These are phyloP conservation scores for Phytophthora litchii DNA, from an alignment of 352 stramenopile genomes.

Conservation along the genomic window DNA sequence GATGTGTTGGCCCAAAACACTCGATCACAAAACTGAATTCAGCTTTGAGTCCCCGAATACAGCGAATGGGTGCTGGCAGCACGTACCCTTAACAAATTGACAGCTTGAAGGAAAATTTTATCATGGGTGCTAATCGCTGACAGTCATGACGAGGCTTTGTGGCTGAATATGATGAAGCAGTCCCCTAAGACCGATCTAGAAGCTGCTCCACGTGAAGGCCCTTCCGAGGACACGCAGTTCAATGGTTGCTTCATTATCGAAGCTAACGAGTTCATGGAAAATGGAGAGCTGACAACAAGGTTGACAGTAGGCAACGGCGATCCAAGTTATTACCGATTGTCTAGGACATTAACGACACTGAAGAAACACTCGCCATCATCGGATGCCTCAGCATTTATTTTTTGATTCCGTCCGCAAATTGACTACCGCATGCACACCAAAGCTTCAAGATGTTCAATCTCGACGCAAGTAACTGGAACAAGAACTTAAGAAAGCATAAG, in stretches of 20 bases:
- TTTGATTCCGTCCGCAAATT: slow-evolving; percentile 47
- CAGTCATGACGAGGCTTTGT: slow-evolving; percentile 43
- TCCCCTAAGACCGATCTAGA: slow-evolving; percentile 65
- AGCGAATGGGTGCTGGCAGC: slow-evolving; percentile 85
- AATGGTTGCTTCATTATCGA: slow-evolving; percentile 68
- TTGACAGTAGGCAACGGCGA: slow-evolving; percentile 43
- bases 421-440: slow-evolving; percentile 41
- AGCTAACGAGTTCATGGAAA: slow-evolving; percentile 42
- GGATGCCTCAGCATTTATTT: slow-evolving; percentile 50
- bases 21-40: slow-evolving; percentile 56
- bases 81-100: slow-evolving; percentile 62
- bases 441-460: slow-evolving; percentile 43
- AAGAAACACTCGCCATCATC: slow-evolving; percentile 19
- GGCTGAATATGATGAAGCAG: slow-evolving; percentile 63
- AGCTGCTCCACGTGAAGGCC: slow-evolving; percentile 71
- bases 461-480: slow-evolving; percentile 10
- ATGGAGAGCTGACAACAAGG: slow-evolving; percentile 32
- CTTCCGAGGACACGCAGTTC: slow-evolving; percentile 62
- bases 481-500: slow-evolving; percentile 10
- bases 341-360: slow-evolving; percentile 7
- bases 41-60: slow-evolving; percentile 14
- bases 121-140: slow-evolving; percentile 59
- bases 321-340: slow-evolving; percentile 44
- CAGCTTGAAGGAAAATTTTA: slow-evolving; percentile 45
- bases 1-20: slow-evolving; percentile 66